These are phyloP conservation scores for Yamadazyma jaroonii DNA, from an alignment of 1,139 yeast genomes.

Conservation along the genomic window DNA sequence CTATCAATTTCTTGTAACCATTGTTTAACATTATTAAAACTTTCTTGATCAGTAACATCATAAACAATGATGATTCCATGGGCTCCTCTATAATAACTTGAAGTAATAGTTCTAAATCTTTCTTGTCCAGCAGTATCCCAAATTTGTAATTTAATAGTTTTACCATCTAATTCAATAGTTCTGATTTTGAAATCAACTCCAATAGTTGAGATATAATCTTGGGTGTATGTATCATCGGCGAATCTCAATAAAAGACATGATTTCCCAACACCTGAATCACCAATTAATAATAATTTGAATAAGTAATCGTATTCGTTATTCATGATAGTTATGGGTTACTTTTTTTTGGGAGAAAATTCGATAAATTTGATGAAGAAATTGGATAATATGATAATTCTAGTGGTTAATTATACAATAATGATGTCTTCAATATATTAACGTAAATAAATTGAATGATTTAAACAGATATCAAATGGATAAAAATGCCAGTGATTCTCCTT, in stretches of 20 bases:
- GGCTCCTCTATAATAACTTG: conserved; percentile 97
- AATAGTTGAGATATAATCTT: conserved; percentile 94
- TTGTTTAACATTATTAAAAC: conserved; percentile 95
- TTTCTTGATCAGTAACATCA: conserved; percentile 97
- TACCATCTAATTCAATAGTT: conserved; percentile 94
- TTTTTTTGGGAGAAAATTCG: too few species aligned
- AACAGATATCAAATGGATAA: too few species aligned
- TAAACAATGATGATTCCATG: conserved; percentile 97
- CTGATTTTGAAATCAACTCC: conserved; percentile 98
- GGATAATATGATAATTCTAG: too few species aligned
- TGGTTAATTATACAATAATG: too few species aligned
- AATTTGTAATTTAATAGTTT: conserved; percentile 93
- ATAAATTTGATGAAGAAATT: too few species aligned
- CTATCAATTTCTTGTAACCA: conserved; percentile 99
- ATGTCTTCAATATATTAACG: too few species aligned
- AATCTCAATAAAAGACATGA: conserved; percentile 92
- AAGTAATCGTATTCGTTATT: conserved; percentile 94
- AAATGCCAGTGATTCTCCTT: too few species aligned
- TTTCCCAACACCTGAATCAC: conserved; percentile 98
- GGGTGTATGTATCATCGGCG: conserved; percentile 97
- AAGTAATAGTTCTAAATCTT: conserved; percentile 94
- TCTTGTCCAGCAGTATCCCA: conserved; percentile 99
- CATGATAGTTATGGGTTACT: conserved; percentile 45
- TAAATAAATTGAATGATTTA: too few species aligned
- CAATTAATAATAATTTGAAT: conserved; percentile 89